Base-by-base conservation (phyloP, 441 rosid species). In the Codiaeum variegatum region DNA sequence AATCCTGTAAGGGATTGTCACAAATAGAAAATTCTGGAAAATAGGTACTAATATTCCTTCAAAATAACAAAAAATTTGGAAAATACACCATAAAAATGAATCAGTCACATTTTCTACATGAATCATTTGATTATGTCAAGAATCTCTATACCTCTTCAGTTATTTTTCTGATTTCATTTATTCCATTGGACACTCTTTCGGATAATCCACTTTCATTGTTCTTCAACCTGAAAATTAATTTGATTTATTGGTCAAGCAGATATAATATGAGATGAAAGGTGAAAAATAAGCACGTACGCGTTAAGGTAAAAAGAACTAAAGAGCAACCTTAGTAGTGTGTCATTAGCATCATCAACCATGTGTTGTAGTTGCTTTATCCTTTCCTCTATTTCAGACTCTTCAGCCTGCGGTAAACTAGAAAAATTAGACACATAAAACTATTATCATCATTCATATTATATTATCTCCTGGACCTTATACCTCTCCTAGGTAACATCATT, bases 331-430 rank as follows among this genome's bases (percentile, higher is more conserved):
- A 71, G 73, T 60, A 89, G 82, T 34, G 77, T 69, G 72, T 82
- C 75, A 69, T 84, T 82, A 75, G 85, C 88, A 31, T 68, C 82
- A 77, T 87, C 90, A 78, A 93, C 73, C 80, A 84, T 87, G 67
- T 64, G 70, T 66, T 83, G 83, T 58, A 91, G 86, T 82, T 86
- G 88, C 78, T 71, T 86, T 31, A 93, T 69, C 65, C 82, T 87
- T 72, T 80, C 95, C 82, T 90, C 92, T 38, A 88, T 83, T 87
- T 90, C 95, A 70, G 82, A 87, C 80, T 89, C 95, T 84, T 93
- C 98, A 74, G 89, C 91, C 98, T 96, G 84, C 46, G 71, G 67
- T 47, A 78, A 63, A 63, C 70, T 62, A 55, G n/a, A 80, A 46
- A 72, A 36, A 31, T 56, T 29, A 13, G 32, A 21, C 29, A 24